Evolutionary conservation across 345 rosid species (phyloP).

Genomic region (Citrus reticulata): DNA sequence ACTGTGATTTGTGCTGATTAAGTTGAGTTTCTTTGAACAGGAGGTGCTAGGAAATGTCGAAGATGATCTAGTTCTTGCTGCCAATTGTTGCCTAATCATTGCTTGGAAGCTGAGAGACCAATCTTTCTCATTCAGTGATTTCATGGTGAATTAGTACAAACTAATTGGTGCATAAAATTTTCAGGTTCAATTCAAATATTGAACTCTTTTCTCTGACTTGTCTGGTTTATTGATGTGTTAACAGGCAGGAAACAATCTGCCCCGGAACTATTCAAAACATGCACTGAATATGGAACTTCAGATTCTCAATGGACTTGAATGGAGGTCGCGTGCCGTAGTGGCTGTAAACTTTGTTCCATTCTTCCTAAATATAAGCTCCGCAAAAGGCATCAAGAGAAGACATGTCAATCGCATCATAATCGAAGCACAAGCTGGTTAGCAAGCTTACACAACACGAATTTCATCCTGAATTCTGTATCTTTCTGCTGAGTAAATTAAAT

Average conservation of each 20-base stretch:
- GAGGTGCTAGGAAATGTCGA: background rate
- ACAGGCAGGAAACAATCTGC: background rate
- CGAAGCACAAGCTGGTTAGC: background rate
- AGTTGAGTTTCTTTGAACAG: background rate
- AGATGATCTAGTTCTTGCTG: background rate
- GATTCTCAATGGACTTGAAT: conserved; percentile 1
- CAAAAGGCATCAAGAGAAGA: background rate
- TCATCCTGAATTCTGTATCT: background rate
- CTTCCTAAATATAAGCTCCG: background rate
- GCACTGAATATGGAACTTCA: background rate
- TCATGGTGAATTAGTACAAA: background rate
- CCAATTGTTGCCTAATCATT: background rate
- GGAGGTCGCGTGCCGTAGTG: background rate
- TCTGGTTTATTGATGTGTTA: background rate
- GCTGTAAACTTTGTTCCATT: background rate
- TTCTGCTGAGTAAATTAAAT: too few species aligned
- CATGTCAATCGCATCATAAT: background rate
- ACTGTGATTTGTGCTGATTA: background rate
- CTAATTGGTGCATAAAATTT: background rate
- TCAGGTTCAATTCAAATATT: background rate
- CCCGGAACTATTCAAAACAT: background rate
- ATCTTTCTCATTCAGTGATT: background rate
- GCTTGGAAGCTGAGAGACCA: conserved; percentile 2
- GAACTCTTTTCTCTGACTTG: background rate
- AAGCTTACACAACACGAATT: background rate